Evolutionary conservation across 805 yeast genomes (phyloP).

Genomic region (Myxozyma vanderwaltii): DNA sequence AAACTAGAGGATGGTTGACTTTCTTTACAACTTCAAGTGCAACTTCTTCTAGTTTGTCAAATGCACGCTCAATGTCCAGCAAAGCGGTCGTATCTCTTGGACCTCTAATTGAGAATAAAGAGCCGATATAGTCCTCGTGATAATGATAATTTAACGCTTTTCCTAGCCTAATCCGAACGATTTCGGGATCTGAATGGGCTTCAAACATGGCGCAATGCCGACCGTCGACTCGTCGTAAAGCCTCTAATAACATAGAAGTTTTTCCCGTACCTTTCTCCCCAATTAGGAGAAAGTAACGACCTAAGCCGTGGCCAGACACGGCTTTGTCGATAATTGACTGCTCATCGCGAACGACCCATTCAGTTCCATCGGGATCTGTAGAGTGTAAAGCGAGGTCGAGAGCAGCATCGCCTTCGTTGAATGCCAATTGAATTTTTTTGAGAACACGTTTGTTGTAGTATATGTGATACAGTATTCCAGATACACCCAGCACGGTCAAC

Average conservation of each 20-base stretch:
- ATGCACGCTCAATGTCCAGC: conserved; percentile 79
- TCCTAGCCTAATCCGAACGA: conserved; percentile 74
- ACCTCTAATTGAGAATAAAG: conserved; percentile 76
- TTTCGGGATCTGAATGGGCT: conserved; percentile 85
- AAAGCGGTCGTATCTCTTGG: conserved; percentile 84
- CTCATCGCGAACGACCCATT: conserved; percentile 59
- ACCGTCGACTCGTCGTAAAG: conserved; percentile 65
- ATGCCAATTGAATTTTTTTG: conserved; percentile 65
- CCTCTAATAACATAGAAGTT: conserved; percentile 70
- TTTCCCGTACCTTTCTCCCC: conserved; percentile 91
- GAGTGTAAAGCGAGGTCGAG: conserved; percentile 58
- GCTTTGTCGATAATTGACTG: conserved; percentile 66
- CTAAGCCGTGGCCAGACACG: conserved; percentile 61
- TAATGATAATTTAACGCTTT: conserved; percentile 71
- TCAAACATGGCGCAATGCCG: conserved; percentile 69
- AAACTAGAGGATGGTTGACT: conserved; percentile 58
- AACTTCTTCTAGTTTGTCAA: conserved; percentile 71
- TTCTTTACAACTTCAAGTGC: conserved; percentile 51
- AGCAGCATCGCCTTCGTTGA: conserved; percentile 67
- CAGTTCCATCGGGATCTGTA: conserved; percentile 18
- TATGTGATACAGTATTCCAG: conserved; percentile 72
- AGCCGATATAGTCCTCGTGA: conserved; percentile 81
- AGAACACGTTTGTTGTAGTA: conserved; percentile 61
- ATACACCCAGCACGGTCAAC: conserved; percentile 64
- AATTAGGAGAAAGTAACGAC: conserved; percentile 69